Evolutionary conservation across 768 basidiomycete species (phyloP).

Genomic region (Gelatoporia subvermispora): DNA sequence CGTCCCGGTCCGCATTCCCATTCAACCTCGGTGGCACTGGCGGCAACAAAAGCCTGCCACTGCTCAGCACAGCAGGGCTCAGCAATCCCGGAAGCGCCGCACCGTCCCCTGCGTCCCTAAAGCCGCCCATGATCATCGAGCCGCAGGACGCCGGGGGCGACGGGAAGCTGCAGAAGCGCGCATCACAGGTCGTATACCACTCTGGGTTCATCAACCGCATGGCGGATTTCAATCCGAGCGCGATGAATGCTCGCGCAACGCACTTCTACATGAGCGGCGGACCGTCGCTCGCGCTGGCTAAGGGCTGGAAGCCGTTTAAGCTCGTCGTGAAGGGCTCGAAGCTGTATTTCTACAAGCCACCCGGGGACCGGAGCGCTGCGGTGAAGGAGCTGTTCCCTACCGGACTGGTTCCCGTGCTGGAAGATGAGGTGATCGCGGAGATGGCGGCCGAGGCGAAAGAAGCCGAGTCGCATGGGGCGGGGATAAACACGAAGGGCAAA

Average conservation of each 20-base stretch:
- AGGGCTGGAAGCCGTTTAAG: slow-evolving; percentile 87
- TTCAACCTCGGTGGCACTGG: slow-evolving; percentile 23
- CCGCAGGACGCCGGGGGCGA: slow-evolving; percentile 30
- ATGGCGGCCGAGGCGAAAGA: slow-evolving; percentile 21
- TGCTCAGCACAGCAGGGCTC: slow-evolving; percentile 7
- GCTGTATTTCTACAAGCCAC: slow-evolving; percentile 82
- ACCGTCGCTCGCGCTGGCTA: slow-evolving; percentile 27
- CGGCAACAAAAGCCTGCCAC: slow-evolving; percentile 10
- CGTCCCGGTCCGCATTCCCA: slow-evolving; percentile 24
- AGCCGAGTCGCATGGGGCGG: slow-evolving; percentile 19
- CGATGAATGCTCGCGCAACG: slow-evolving; percentile 22
- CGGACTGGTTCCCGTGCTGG: slow-evolving; percentile 47
- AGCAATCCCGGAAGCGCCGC: slow-evolving; percentile 7
- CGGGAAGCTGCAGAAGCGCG: slow-evolving; percentile 39
- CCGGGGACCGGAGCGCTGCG: slow-evolving; percentile 56
- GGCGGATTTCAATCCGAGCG: slow-evolving; percentile 41
- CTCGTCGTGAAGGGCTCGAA: slow-evolving; percentile 81
- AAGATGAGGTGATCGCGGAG: slow-evolving; percentile 37
- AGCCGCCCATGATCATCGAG: slow-evolving; percentile 47
- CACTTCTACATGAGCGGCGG: slow-evolving; percentile 22
- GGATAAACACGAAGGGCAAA: slow-evolving; percentile 30
- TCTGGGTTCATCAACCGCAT: slow-evolving; percentile 75
- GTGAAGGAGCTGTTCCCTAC: slow-evolving; percentile 76
- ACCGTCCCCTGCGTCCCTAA: slow-evolving; percentile 32
- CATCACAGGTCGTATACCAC: slow-evolving; percentile 76